Evolutionary conservation across 192 early-diverging fungal species (phyloP).

Genomic region (Paraglomus brasilianum): DNA sequence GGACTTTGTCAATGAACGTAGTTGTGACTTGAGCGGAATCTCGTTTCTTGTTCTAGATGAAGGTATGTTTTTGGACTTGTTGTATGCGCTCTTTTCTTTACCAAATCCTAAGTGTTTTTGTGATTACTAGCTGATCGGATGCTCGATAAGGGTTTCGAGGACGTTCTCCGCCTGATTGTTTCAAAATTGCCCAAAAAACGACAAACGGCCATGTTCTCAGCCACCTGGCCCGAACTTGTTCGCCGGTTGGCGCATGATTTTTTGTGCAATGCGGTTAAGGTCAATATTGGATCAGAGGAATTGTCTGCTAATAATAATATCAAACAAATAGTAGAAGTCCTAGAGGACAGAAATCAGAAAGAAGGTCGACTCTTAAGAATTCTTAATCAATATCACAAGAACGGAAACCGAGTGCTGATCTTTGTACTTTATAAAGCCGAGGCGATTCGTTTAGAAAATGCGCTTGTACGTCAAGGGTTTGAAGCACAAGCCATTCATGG

Average conservation of each 20-base stretch:
- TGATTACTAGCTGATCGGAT: slow-evolving; percentile 79
- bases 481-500: slow-evolving; percentile 88
- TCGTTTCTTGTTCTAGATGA: slow-evolving; percentile 93
- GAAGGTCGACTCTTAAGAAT: slow-evolving; percentile 72
- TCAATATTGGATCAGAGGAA: slow-evolving; percentile 88
- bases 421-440: slow-evolving; percentile 98
- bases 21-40: slow-evolving; percentile 75
- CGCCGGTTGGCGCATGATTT: slow-evolving; percentile 84
- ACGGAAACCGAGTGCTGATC: slow-evolving; percentile 87
- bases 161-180: slow-evolving; percentile 85
- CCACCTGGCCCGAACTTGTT: slow-evolving; percentile 92
- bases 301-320: slow-evolving; percentile 84
- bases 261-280: slow-evolving; percentile 70
- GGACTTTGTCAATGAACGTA: slow-evolving; percentile 85
- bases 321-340: slow-evolving; percentile 86
- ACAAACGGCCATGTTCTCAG: slow-evolving; percentile 95
- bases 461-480: slow-evolving; percentile 73
- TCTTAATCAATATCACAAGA: slow-evolving; percentile 81
- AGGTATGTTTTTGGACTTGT: slow-evolving; percentile 22
- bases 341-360: slow-evolving; percentile 74
- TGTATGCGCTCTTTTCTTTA: not conserved
- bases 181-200: slow-evolving; percentile 68
- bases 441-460: slow-evolving; percentile 75
- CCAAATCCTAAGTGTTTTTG: not conserved
- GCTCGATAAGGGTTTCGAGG: slow-evolving; percentile 94